A percentile compares a stretch with the other conserved stretches of the same genome.
These are phyloP conservation scores for Coccomyxa subellipsoidea DNA, from an alignment of 163 green algal species.

Conservation along the genomic window DNA sequence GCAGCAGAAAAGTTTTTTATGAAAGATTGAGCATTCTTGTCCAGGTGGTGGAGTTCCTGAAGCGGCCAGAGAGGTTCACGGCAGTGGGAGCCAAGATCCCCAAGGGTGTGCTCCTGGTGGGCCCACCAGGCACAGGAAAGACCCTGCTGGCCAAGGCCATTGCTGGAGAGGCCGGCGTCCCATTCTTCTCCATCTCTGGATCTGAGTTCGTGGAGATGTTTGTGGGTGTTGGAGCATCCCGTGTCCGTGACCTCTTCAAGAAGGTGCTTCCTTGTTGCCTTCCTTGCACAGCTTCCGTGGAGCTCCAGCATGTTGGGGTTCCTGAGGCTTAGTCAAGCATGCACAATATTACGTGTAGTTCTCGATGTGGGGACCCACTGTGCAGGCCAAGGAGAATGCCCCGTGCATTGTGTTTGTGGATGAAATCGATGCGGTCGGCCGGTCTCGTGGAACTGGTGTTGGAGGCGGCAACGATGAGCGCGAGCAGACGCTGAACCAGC, in stretches of 20 bases:
- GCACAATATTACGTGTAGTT: background rate
- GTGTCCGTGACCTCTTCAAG: constrained; percentile 99
- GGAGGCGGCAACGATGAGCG: constrained; percentile 98
- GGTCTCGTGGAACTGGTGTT: constrained; percentile 90
- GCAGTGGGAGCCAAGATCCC: constrained; percentile 94
- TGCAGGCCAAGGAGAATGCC: constrained; percentile 85
- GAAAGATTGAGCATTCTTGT: too few species aligned
- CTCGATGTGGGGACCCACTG: too few species aligned
- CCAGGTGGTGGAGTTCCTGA: constrained; percentile 98
- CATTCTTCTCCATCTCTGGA: constrained; percentile 99
- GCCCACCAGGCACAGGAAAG: constrained; percentile 91
- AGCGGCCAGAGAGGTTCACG: constrained; percentile 95
- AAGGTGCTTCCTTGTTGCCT: constrained; percentile 57
- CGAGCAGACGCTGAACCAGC: constrained; percentile 99
- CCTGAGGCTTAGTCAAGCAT: too few species aligned
- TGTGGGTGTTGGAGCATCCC: constrained; percentile 95
- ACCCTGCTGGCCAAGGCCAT: constrained; percentile 98
- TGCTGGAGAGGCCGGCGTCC: constrained; percentile 94
- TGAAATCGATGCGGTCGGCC: constrained; percentile 98
- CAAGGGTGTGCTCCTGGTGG: constrained; percentile 97
- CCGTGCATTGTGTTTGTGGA: constrained; percentile 99
- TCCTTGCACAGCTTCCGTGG: background rate
- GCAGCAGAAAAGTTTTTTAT: too few species aligned
- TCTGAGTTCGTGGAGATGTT: constrained; percentile 99
- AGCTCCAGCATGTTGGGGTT: background rate